Evolutionary conservation across 345 rosid species (phyloP).

Genomic region (Rhizophora mangle): DNA sequence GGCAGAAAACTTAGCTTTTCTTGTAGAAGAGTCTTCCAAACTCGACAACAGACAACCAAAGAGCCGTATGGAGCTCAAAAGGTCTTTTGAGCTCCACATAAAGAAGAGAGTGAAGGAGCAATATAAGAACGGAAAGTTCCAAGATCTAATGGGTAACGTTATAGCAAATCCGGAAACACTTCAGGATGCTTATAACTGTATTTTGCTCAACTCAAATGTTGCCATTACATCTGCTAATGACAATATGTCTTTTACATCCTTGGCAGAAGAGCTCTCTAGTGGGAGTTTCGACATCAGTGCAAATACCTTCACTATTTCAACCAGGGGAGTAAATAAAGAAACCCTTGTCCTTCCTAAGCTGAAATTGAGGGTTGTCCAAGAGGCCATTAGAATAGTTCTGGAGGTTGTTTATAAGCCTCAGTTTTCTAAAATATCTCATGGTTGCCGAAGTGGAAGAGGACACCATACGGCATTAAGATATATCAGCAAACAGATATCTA

Average conservation of each 20-base stretch:
- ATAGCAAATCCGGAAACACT: constrained; percentile 67
- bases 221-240: constrained; percentile 27
- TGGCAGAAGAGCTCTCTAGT: constrained; percentile 57
- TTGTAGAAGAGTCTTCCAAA: constrained; percentile 55
- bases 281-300: constrained; percentile 57
- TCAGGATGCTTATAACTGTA: constrained; percentile 60
- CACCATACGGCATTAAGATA: constrained; percentile 64
- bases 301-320: constrained; percentile 47
- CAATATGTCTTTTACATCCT: constrained; percentile 38
- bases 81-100: constrained; percentile 60
- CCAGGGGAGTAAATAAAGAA: constrained; percentile 62
- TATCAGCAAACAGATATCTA: constrained; percentile 51
- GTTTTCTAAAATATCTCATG: constrained; percentile 82
- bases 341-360: constrained; percentile 69
- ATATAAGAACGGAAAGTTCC: constrained; percentile 57
- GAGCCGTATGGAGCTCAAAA: constrained; percentile 66
- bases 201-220: constrained; percentile 64
- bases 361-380: constrained; percentile 64
- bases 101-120: constrained; percentile 85
- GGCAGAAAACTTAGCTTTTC: constrained; percentile 59
- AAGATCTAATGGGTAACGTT: constrained; percentile 48
- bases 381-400: constrained; percentile 72
- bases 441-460: constrained; percentile 86
- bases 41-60: constrained; percentile 40
- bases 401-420: constrained; percentile 77